Conservation (phyloP, 2,329 filamentous ascomycete genomes). For the Penicillium sp. region DNA sequence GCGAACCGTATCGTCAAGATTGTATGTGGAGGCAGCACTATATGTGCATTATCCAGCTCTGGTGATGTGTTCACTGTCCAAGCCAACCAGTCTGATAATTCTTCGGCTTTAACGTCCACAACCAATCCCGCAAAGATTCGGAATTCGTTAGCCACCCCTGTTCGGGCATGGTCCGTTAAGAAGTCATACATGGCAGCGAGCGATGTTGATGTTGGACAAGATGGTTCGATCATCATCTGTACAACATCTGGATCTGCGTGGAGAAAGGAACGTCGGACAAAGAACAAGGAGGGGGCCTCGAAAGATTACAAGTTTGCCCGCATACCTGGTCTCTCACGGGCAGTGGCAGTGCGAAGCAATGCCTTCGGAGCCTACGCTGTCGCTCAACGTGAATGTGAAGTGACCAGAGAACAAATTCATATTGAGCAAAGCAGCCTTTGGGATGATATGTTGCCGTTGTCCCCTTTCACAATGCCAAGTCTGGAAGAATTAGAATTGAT, state of each 20-base stretch:
- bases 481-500: constrained; percentile 40
- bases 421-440: constrained; percentile 68
- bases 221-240: constrained; percentile 91
- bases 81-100: constrained; percentile 66
- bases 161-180: constrained; percentile 83
- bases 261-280: constrained; percentile 78
- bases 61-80: constrained; percentile 87
- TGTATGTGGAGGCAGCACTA: constrained; percentile 82
- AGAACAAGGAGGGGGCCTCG: constrained; percentile 70
- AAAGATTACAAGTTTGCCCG: constrained; percentile 97
- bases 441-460: constrained; percentile 68
- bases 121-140: constrained; percentile 91
- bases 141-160: constrained; percentile 72
- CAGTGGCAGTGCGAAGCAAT: constrained; percentile 80
- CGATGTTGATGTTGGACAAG: constrained; percentile 85
- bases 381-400: constrained; percentile 77
- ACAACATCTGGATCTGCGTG: constrained; percentile 92
- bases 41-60: constrained; percentile 78
- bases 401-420: constrained; percentile 69
- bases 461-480: constrained; percentile 63
- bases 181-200: constrained; percentile 80
- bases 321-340: constrained; percentile 81
- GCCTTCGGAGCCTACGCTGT: constrained; percentile 87
- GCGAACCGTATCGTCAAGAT: constrained; percentile 72
- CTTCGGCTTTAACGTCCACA: constrained; percentile 66